phyloP scores from a whole-genome alignment of 2,329 filamentous ascomycete species.

The Pestalotiopsis fici region DNA sequence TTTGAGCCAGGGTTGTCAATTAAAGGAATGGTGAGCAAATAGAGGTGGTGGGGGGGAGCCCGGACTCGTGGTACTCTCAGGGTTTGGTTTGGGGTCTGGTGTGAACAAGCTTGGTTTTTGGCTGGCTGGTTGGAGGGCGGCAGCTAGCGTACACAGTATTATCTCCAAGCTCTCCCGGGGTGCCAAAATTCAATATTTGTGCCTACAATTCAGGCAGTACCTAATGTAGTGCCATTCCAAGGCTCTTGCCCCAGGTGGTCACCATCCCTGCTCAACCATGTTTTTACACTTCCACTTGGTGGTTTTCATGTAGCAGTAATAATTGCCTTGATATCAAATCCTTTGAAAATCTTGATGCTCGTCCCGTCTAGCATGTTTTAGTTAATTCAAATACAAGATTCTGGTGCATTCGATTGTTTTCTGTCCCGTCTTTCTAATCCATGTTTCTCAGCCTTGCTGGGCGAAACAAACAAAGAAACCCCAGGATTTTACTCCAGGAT shows the following conservation, averaged over 20 bases:
- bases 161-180: no score
- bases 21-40: not conserved
- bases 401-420: no score
- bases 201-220: no score
- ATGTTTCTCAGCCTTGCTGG: not conserved
- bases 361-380: no score
- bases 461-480: not conserved
- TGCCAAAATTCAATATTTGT: no score
- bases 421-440: not conserved
- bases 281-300: slow-evolving; percentile 1
- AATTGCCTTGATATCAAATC: not conserved
- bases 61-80: not conserved
- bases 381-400: no score
- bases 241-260: no score
- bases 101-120: not conserved
- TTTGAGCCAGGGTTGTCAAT: not conserved
- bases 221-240: no score
- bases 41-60: not conserved
- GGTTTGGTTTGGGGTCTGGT: not conserved
- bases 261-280: not conserved
- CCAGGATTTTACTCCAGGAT: not conserved
- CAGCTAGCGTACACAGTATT: no score
- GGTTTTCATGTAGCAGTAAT: not conserved
- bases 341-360: no score
- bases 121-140: not conserved